These are phyloP conservation scores for Eryngium alpinum DNA, from an alignment of 140 eudicot genomes.

Conservation along the genomic window DNA sequence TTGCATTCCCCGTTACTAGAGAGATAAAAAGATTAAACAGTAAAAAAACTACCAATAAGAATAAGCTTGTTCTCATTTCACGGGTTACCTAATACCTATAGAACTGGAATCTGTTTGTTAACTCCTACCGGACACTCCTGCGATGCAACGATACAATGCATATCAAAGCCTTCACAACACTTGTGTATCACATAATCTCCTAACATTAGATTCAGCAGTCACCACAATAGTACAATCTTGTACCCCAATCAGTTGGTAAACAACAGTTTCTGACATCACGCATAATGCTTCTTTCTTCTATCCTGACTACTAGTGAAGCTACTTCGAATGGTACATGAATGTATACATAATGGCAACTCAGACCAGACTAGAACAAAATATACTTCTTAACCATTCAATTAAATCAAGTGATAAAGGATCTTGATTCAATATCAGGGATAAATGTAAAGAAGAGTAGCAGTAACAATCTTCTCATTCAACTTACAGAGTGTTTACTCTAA, in stretches of 20 bases:
- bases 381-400: neutral
- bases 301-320: no score
- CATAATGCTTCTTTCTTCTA: neutral
- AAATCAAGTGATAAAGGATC: neutral
- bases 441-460: neutral
- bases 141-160: no score
- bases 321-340: no score
- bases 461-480: neutral
- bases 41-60: no score
- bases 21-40: no score
- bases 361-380: neutral
- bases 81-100: no score
- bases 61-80: no score
- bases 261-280: neutral
- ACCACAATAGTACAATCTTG: neutral
- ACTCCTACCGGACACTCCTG: no score
- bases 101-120: no score
- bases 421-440: neutral
- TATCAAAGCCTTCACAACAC: neutral
- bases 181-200: neutral
- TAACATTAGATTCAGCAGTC: neutral
- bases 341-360: neutral
- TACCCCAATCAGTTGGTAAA: neutral
- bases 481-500: neutral
- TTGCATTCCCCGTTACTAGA: no score